Base-by-base conservation (phyloP, 1,284 basidiomycete species). In the Trametes pubescens region DNA sequence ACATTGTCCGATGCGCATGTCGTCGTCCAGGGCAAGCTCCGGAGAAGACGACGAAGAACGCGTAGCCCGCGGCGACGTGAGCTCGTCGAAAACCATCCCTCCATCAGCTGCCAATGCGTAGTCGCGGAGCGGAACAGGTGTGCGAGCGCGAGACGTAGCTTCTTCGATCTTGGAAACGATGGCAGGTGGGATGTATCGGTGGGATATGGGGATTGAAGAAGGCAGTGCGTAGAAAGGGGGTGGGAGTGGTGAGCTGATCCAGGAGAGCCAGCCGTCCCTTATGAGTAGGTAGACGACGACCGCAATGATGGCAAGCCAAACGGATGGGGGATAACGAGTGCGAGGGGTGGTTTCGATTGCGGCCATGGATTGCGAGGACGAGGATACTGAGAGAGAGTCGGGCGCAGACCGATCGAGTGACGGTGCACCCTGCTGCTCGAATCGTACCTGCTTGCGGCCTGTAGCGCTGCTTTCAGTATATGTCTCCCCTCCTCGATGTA, bases 51-150 rank as follows among this genome's bases (percentile, higher is more conserved):
- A 6, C 34, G 34, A 35, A 35, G 13, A 35, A 13, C 34, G 6
- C 8, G n/a, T 14, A 16, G 22, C 14, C 9, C 21, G 35, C 1
- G 52, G 37, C 6, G 40, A 44, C 10, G 55, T 57, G 24, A 57
- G 55, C 2, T 29, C 46, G 13, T 38, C 10, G 7, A 57, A 4
- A 2, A 57, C 22, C 43, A 29, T 47, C 4, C 44, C 55, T 7
- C 55, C 55, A 14, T 57, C 46, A 0, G 55, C 55, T 13, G 3
- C n/a, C 5, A 57, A 24, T 1, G 55, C 55, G 47, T 47, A 57
- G 55, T 57, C 55, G 8, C 44, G 55, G 4, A 22, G 44, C 2
- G 29, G n/a, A 37, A 57, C 55, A 24, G 55, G 44, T 1, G 4
- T 26, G 11, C 21, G 46, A 1, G 46, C 46, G 1, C 46, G 22